Percentiles rank a stretch among this genome's conserved stretches.
These are phyloP conservation scores for Perkinsus olseni DNA, from an alignment of 169 alveolate species.

Conservation along the genomic window DNA sequence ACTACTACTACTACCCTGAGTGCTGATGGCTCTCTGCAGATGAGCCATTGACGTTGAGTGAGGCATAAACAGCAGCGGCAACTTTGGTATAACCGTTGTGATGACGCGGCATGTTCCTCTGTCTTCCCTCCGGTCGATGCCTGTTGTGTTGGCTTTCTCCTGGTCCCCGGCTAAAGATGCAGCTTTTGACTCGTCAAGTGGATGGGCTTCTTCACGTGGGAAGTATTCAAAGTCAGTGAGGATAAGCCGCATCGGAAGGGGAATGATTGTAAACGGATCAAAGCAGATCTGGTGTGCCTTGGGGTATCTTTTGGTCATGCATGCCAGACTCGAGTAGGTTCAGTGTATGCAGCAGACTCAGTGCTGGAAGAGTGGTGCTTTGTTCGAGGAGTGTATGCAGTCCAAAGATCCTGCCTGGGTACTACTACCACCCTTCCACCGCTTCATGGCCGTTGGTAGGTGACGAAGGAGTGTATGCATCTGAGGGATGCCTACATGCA, in stretches of 20 bases:
- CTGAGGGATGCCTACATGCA: background rate
- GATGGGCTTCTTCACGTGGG: background rate
- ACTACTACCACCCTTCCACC: no score
- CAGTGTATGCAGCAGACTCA: background rate
- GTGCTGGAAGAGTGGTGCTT: background rate
- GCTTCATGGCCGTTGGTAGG: background rate
- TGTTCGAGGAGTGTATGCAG: background rate
- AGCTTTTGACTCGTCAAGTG: no score
- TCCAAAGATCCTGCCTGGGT: background rate
- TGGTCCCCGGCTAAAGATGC: no score
- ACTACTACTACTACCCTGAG: no score
- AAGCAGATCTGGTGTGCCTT: background rate
- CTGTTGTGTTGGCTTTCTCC: no score
- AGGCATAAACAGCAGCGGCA: no score
- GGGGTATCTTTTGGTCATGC: background rate
- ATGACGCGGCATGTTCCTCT: no score
- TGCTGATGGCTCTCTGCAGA: no score
- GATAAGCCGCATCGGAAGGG: background rate
- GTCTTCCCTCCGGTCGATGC: no score
- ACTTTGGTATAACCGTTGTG: no score
- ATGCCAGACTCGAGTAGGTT: background rate
- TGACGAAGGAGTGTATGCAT: background rate
- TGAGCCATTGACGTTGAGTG: no score
- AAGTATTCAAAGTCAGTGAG: background rate
- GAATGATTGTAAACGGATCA: background rate